Conservation (phyloP, 306 rosid species). For the Cajanus cajan region DNA sequence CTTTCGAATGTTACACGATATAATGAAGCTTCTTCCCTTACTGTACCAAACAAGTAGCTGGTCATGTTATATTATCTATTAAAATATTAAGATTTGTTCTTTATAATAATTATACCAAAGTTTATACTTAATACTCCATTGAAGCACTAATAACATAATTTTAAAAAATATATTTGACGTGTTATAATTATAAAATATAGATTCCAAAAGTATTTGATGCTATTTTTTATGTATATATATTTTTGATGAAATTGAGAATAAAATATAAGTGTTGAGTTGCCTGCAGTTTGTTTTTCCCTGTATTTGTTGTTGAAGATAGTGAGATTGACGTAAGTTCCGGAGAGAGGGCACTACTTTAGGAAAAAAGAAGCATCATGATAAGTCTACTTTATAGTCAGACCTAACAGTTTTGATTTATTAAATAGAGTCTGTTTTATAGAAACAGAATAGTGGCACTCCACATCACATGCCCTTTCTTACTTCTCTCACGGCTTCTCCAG, state of each 20-base stretch:
- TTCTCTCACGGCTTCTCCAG: background rate
- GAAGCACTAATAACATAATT: too few species aligned
- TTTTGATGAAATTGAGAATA: background rate
- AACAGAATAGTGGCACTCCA: background rate
- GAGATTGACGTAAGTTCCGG: background rate
- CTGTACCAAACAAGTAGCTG: background rate
- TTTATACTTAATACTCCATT: too few species aligned
- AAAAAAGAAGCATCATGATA: background rate
- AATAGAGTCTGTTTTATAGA: background rate
- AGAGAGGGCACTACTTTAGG: background rate
- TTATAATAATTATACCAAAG: too few species aligned
- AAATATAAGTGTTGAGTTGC: background rate
- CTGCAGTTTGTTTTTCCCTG: background rate
- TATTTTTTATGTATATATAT: background rate
- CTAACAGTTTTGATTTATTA: background rate
- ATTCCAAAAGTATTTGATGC: background rate
- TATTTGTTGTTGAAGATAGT: background rate
- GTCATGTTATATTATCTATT: background rate
- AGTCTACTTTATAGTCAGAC: background rate
- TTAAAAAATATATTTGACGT: background rate
- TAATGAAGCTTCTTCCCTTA: background rate
- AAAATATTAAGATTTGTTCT: background rate
- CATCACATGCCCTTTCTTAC: background rate
- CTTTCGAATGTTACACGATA: background rate
- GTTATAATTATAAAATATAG: too few species aligned